Conservation (phyloP, 805 yeast species). For the Wickerhamomyces hampshirensis region DNA sequence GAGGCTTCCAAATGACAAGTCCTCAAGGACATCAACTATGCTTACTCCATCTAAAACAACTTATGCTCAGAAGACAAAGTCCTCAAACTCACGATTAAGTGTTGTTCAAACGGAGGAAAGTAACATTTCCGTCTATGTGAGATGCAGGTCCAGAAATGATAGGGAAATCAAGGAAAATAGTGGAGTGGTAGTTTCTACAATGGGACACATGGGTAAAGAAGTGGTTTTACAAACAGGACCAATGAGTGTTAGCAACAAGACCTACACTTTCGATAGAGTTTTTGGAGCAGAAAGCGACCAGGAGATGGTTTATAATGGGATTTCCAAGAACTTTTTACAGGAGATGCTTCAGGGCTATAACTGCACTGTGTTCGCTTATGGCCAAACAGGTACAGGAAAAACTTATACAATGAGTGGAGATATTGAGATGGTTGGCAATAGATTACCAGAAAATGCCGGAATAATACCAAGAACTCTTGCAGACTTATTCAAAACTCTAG, state of each 20-base stretch:
- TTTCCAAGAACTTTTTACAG: slow-evolving; percentile 51
- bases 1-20: slow-evolving; percentile 13
- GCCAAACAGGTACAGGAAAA: slow-evolving; percentile 87
- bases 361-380: slow-evolving; percentile 80
- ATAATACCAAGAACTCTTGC: slow-evolving; percentile 56
- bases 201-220: slow-evolving; percentile 41
- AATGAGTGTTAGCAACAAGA: slow-evolving; percentile 33
- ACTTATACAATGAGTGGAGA: slow-evolving; percentile 75
- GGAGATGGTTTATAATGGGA: slow-evolving; percentile 55
- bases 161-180: slow-evolving; percentile 51
- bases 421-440: slow-evolving; percentile 36
- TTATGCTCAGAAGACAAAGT: slow-evolving; percentile 20
- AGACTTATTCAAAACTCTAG: slow-evolving; percentile 48
- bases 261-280: slow-evolving; percentile 70
- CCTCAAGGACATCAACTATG: slow-evolving; percentile 13
- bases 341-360: slow-evolving; percentile 71
- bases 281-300: slow-evolving; percentile 83
- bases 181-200: slow-evolving; percentile 49
- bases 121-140: slow-evolving; percentile 50
- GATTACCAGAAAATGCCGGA: slow-evolving; percentile 46
- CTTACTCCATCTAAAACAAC: slow-evolving; percentile 18
- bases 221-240: slow-evolving; percentile 41
- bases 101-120: slow-evolving; percentile 18
- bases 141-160: slow-evolving; percentile 52
- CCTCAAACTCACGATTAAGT: slow-evolving; percentile 16